phyloP scores from a whole-genome alignment of 73 alveolate species.

The Paramecium sexaurelia region DNA sequence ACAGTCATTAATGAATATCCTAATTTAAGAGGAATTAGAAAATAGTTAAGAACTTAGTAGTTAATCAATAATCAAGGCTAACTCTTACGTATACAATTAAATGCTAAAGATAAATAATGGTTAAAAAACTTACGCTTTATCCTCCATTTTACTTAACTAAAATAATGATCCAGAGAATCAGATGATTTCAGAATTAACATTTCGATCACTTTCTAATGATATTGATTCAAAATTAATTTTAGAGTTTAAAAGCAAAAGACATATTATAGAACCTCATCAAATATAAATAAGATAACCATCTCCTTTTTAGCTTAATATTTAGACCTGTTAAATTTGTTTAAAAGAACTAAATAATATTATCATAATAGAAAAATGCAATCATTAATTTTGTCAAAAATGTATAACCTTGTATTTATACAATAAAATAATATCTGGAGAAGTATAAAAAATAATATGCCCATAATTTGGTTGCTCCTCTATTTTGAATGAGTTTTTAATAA shows the following conservation, averaged over 20 bases:
- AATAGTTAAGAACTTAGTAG: background rate
- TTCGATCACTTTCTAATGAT: background rate
- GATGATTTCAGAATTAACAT: background rate
- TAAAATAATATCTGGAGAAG: background rate
- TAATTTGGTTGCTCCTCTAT: background rate
- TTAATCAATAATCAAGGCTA: background rate
- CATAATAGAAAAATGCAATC: background rate
- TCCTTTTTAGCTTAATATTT: background rate
- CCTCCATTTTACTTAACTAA: background rate
- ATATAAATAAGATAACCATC: background rate
- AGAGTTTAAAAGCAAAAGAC: background rate
- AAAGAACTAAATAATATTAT: background rate
- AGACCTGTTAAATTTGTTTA: background rate
- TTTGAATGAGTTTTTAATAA: background rate
- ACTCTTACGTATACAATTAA: background rate
- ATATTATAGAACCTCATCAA: background rate
- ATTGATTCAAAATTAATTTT: background rate
- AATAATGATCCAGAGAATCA: background rate
- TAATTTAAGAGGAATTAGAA: background rate
- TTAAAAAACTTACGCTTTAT: background rate
- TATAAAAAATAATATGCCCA: background rate
- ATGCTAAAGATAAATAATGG: constrained; percentile 7
- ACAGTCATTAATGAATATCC: background rate
- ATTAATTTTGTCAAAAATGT: background rate
- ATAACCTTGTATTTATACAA: constrained; percentile 1